A percentile compares a stretch with the other conserved stretches of the same genome.
These are phyloP conservation scores for Trichoderma koningiopsis DNA, from an alignment of 2,329 filamentous ascomycete genomes.

Conservation along the genomic window DNA sequence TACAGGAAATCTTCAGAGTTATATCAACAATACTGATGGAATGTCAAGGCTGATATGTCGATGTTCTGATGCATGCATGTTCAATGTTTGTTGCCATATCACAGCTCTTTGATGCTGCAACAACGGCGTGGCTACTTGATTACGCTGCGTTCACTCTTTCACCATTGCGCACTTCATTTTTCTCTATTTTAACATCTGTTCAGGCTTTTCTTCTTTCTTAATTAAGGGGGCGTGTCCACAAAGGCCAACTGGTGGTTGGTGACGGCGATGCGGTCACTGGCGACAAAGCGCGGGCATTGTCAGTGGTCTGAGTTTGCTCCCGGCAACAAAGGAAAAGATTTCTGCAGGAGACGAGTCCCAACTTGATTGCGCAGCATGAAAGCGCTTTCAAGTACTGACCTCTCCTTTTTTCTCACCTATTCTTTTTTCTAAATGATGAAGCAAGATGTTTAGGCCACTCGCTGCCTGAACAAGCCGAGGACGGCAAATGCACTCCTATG, in stretches of 20 bases:
- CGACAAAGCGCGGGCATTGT: conserved; percentile 14
- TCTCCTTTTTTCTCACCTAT: not conserved
- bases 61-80: not conserved
- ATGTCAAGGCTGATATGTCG: not conserved
- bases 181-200: not conserved
- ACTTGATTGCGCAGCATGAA: not conserved
- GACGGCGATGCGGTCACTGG: not conserved
- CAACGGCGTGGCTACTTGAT: not conserved
- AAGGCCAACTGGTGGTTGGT: conserved; percentile 16
- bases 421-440: not conserved
- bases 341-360: not conserved
- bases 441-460: not conserved
- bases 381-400: not conserved
- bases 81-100: not conserved
- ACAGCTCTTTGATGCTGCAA: not conserved
- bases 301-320: not conserved
- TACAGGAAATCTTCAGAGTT: not conserved
- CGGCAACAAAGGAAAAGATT: conserved; percentile 8
- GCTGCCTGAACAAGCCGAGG: not conserved
- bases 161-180: not conserved
- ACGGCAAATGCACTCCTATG: not conserved
- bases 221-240: not conserved
- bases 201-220: not conserved
- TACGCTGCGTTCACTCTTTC: not conserved
- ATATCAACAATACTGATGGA: not conserved